A percentile compares a stretch with the other conserved stretches of the same genome.
Evolutionary conservation across 2,329 filamentous ascomycete species (phyloP).

Genomic region (Dactylellina parvicollis): DNA sequence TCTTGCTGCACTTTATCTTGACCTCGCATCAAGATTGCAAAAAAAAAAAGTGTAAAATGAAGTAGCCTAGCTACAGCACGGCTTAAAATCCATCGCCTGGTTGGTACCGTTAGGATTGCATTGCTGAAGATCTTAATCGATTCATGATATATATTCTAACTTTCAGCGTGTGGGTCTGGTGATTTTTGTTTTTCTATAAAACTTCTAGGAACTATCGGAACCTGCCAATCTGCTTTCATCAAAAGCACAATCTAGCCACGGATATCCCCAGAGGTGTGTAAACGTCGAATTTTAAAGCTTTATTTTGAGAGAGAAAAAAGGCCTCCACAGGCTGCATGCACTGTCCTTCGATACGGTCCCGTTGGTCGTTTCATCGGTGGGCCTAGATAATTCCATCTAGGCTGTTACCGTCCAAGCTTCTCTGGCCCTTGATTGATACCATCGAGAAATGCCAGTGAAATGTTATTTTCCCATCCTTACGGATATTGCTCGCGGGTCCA

Average conservation of each 20-base stretch:
- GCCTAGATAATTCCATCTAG: constrained; percentile 28
- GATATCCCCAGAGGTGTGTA: constrained; percentile 13
- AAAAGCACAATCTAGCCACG: constrained; percentile 4
- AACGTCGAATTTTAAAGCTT: not conserved
- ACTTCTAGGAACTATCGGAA: not conserved
- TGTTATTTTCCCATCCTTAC: constrained; percentile 1
- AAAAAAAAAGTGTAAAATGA: constrained; percentile 31
- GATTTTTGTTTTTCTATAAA: constrained; percentile 2
- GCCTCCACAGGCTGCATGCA: not conserved
- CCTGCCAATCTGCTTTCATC: constrained; percentile 25
- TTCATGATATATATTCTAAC: constrained; percentile 19
- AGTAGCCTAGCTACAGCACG: constrained; percentile 24
- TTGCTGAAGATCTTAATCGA: constrained; percentile 38
- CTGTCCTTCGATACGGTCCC: not conserved
- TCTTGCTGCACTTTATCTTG: constrained; percentile 30
- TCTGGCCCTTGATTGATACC: constrained; percentile 6
- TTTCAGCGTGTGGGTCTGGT: constrained; percentile 12
- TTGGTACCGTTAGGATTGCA: constrained; percentile 22
- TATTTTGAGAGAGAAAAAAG: not conserved
- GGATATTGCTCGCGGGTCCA: not conserved
- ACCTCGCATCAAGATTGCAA: not conserved
- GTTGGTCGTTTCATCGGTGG: constrained; percentile 31
- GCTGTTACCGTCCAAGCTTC: constrained; percentile 51
- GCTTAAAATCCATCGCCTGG: constrained; percentile 4
- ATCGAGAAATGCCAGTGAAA: constrained; percentile 14